Conservation (phyloP, 352 stramenopile species). For the Thalassiosira ordinaria region DNA sequence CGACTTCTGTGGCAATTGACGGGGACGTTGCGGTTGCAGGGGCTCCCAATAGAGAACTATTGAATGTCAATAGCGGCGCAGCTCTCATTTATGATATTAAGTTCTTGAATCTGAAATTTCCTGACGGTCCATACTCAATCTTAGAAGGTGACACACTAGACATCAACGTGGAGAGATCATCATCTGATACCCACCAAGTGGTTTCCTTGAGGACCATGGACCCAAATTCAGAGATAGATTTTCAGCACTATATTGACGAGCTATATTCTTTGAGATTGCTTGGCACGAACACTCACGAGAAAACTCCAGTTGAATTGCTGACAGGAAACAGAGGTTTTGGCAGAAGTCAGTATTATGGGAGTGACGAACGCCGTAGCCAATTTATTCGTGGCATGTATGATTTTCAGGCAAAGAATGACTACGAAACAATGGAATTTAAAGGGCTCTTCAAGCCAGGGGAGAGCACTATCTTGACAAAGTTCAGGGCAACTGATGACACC, state of each 20-base stretch:
- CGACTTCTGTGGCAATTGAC: constrained; percentile 86
- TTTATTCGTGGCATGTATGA: constrained; percentile 87
- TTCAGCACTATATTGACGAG: constrained; percentile 79
- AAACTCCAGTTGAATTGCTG: constrained; percentile 81
- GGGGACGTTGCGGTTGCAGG: constrained; percentile 89
- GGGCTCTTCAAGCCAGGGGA: constrained; percentile 55
- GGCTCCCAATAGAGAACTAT: constrained; percentile 91
- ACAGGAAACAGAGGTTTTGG: constrained; percentile 89
- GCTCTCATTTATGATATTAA: constrained; percentile 91
- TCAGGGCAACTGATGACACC: constrained; percentile 90
- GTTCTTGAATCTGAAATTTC: constrained; percentile 88
- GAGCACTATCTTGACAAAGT: constrained; percentile 80
- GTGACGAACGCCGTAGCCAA: constrained; percentile 78
- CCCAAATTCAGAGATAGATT: constrained; percentile 85
- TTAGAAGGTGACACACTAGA: constrained; percentile 88
- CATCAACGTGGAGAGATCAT: constrained; percentile 77
- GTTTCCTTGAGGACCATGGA: constrained; percentile 75
- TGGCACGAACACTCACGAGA: constrained; percentile 63
- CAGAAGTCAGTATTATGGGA: constrained; percentile 91
- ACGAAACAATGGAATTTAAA: constrained; percentile 73
- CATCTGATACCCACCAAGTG: constrained; percentile 29
- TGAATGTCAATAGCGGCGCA: constrained; percentile 92
- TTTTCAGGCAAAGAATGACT: constrained; percentile 91
- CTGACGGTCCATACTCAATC: constrained; percentile 86
- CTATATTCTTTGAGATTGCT: constrained; percentile 72